Conservation (phyloP, 2,329 filamentous ascomycete species). For the Gliomastix tumulicola region DNA sequence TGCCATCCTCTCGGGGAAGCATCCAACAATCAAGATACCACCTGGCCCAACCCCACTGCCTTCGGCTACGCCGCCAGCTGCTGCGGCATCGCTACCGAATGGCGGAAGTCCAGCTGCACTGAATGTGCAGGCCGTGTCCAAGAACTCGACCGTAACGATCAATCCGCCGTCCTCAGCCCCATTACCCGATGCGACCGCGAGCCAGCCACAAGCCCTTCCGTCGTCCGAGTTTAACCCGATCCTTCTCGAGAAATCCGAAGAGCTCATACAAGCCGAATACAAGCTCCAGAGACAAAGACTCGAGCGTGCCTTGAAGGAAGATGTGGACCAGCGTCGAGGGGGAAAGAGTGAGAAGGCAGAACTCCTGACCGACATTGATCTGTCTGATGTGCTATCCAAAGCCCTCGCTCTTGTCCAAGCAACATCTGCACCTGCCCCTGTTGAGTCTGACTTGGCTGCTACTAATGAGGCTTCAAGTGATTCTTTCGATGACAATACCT, state of each 20-base stretch:
- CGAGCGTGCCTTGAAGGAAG: constrained; percentile 70
- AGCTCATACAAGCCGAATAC: constrained; percentile 74
- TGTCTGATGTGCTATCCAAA: constrained; percentile 65
- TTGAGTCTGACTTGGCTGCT: constrained; percentile 43
- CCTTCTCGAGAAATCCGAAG: constrained; percentile 78
- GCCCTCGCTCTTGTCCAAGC: constrained; percentile 66
- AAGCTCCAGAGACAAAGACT: constrained; percentile 74
- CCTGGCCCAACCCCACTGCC: constrained; percentile 11
- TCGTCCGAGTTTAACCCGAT: constrained; percentile 73
- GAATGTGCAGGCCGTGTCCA: background rate
- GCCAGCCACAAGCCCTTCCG: constrained; percentile 35
- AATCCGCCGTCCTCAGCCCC: constrained; percentile 6
- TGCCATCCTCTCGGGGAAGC: constrained; percentile 70
- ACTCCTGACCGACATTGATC: constrained; percentile 58
- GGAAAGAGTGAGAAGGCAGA: constrained; percentile 40
- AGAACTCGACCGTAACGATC: too few relatives aligned
- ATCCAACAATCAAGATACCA: constrained; percentile 54
- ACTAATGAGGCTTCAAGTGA: constrained; percentile 62
- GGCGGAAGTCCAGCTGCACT: background rate
- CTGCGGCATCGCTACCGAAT: background rate
- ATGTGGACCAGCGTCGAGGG: constrained; percentile 57
- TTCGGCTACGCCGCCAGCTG: background rate
- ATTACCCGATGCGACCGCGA: constrained; percentile 21
- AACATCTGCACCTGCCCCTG: constrained; percentile 51
- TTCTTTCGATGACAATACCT: constrained; percentile 88